Conservation (phyloP, 768 basidiomycete genomes). For the Jaapia argillacea region DNA sequence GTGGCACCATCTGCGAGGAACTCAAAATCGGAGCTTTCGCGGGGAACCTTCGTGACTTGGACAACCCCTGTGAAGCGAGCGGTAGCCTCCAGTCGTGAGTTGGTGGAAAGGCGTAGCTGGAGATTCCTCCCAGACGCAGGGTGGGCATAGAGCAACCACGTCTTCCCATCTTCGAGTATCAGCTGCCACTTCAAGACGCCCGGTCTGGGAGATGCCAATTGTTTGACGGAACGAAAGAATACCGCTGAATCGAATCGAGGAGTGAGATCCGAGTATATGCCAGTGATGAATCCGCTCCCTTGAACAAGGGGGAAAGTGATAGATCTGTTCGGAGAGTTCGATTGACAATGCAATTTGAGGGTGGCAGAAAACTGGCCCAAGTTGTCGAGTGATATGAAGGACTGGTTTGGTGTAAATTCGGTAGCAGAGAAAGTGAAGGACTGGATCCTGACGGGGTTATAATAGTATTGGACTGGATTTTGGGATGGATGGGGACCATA, state of each 20-base stretch:
- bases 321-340: neutral
- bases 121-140: neutral
- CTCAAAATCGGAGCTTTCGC: neutral
- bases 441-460: neutral
- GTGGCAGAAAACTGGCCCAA: neutral
- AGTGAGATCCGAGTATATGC: neutral
- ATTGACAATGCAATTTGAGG: neutral
- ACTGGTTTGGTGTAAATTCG: neutral
- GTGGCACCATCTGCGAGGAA: neutral
- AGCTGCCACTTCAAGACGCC: neutral
- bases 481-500: neutral
- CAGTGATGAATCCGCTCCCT: neutral
- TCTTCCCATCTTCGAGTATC: neutral
- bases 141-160: neutral
- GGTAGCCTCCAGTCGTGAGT: neutral
- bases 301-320: neutral
- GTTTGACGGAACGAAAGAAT: neutral
- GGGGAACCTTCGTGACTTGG: neutral
- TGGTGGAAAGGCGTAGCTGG: neutral
- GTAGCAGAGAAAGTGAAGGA: neutral
- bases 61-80: neutral
- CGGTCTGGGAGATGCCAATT: neutral
- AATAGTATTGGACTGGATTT: neutral
- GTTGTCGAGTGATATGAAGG: neutral
- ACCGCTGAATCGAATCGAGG: neutral